These are phyloP conservation scores for Pichia ethanolica DNA, from an alignment of 805 yeast genomes.

Conservation along the genomic window DNA sequence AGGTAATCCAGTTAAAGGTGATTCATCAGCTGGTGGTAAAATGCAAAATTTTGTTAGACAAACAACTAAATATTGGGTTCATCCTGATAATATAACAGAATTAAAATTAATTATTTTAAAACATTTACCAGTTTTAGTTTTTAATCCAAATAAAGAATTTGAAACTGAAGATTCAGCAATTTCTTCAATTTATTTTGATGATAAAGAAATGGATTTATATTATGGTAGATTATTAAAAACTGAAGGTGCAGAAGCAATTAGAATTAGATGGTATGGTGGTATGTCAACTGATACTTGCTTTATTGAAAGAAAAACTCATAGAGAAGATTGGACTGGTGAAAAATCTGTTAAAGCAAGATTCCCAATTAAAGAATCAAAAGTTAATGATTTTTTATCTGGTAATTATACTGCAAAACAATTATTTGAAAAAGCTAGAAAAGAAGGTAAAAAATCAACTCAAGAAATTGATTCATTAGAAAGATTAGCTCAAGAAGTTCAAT, in stretches of 20 bases:
- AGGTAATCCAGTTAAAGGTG: conserved; percentile 93
- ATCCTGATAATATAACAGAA: conserved; percentile 96
- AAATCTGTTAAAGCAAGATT: conserved; percentile 98
- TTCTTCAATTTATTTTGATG: conserved; percentile 93
- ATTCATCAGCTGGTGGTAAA: conserved; percentile 94
- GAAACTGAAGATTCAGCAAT: conserved; percentile 93
- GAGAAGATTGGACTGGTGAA: conserved; percentile 99
- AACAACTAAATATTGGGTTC: conserved; percentile 99
- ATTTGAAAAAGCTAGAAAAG: conserved; percentile 87
- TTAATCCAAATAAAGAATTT: conserved; percentile 93
- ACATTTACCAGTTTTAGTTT: conserved; percentile 94
- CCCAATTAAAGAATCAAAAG: conserved; percentile 82
- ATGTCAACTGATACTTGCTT: conserved; percentile 89
- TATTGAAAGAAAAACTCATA: conserved; percentile 94
- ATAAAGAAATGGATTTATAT: conserved; percentile 80
- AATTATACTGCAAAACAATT: conserved; percentile 81
- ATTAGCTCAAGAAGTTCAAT: conserved; percentile 88
- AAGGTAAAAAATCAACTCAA: conserved; percentile 77
- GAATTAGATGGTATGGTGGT: conserved; percentile 99
- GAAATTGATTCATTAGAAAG: conserved; percentile 92
- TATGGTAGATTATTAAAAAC: conserved; percentile 91
- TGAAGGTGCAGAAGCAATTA: conserved; percentile 98
- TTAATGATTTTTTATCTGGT: conserved; percentile 79
- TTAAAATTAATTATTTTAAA: conserved; percentile 85
- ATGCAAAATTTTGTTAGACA: conserved; percentile 98